Evolutionary conservation across 2,329 filamentous ascomycete genomes (phyloP).

Genomic region (Trichophyton simii): DNA sequence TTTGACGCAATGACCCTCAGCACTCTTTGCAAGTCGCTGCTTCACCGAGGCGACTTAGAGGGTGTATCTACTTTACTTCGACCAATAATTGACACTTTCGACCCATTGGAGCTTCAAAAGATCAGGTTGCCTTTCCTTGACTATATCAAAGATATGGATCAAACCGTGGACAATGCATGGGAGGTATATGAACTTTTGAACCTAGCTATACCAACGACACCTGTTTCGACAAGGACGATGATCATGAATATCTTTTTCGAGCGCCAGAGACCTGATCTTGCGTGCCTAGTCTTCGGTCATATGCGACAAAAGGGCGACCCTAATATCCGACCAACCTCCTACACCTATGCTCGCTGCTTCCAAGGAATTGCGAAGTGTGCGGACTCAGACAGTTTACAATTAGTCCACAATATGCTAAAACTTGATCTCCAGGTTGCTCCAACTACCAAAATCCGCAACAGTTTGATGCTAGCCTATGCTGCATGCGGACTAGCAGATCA

Average conservation of each 20-base stretch:
- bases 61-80: constrained; percentile 76
- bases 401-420: constrained; percentile 87
- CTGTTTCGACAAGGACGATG: constrained; percentile 50
- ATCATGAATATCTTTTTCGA: constrained; percentile 76
- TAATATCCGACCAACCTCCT: constrained; percentile 52
- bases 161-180: constrained; percentile 50
- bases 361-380: constrained; percentile 54
- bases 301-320: constrained; percentile 68
- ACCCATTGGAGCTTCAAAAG: constrained; percentile 47
- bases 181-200: constrained; percentile 48
- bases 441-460: constrained; percentile 65
- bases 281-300: constrained; percentile 73
- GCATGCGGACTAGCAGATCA: constrained; percentile 52
- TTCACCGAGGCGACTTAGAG: constrained; percentile 61
- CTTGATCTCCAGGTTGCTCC: constrained; percentile 72
- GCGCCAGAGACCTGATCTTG: constrained; percentile 69
- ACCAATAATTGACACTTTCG: constrained; percentile 39
- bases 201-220: constrained; percentile 49
- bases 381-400: constrained; percentile 54
- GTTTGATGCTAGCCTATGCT: constrained; percentile 75
- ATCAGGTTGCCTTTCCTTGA: constrained; percentile 54
- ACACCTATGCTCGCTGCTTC: constrained; percentile 68
- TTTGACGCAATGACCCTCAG: constrained; percentile 65
- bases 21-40: constrained; percentile 58
- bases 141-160: constrained; percentile 51